Percentiles rank a stretch among this genome's conserved stretches.
Conservation (phyloP, 371 early-diverging fungal genomes). For the Zychaea mexicana region DNA sequence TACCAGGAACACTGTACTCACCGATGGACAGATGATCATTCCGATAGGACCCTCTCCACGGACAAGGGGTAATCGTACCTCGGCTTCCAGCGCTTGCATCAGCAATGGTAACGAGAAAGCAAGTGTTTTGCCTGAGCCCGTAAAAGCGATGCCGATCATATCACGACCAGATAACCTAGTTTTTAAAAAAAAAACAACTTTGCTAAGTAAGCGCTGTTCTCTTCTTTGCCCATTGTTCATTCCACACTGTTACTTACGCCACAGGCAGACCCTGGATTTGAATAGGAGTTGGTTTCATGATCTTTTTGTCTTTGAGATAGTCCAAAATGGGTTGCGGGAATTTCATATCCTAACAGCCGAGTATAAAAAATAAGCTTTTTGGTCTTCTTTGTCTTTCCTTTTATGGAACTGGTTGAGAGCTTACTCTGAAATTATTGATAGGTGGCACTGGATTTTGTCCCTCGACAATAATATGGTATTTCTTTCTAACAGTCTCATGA, state of each 20-base stretch:
- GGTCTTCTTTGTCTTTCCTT: no score
- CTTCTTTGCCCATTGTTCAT: neutral
- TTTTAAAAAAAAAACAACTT: no score
- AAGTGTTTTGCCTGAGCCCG: slow-evolving; percentile 99
- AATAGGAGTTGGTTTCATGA: slow-evolving; percentile 94
- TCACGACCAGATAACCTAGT: slow-evolving; percentile 78
- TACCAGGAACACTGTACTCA: slow-evolving; percentile 36
- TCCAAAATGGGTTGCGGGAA: slow-evolving; percentile 81
- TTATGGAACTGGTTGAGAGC: no score
- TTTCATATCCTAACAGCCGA: slow-evolving; percentile 68
- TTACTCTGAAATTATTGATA: slow-evolving; percentile 64
- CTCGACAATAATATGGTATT: slow-evolving; percentile 75
- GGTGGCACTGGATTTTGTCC: slow-evolving; percentile 79
- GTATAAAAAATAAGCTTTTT: neutral
- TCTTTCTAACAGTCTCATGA: slow-evolving; percentile 58
- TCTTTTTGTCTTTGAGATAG: slow-evolving; percentile 81
- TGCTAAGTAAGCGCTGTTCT: neutral
- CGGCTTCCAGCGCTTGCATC: slow-evolving; percentile 83
- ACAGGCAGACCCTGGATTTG: slow-evolving; percentile 94
- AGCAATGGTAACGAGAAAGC: slow-evolving; percentile 93
- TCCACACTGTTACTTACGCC: slow-evolving; percentile 40
- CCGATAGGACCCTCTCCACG: slow-evolving; percentile 91
- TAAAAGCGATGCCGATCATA: slow-evolving; percentile 96
- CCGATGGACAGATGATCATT: slow-evolving; percentile 88
- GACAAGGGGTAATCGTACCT: slow-evolving; percentile 75